These are phyloP conservation scores for Thelephora ganbajun DNA, from an alignment of 768 basidiomycete genomes.

Conservation along the genomic window DNA sequence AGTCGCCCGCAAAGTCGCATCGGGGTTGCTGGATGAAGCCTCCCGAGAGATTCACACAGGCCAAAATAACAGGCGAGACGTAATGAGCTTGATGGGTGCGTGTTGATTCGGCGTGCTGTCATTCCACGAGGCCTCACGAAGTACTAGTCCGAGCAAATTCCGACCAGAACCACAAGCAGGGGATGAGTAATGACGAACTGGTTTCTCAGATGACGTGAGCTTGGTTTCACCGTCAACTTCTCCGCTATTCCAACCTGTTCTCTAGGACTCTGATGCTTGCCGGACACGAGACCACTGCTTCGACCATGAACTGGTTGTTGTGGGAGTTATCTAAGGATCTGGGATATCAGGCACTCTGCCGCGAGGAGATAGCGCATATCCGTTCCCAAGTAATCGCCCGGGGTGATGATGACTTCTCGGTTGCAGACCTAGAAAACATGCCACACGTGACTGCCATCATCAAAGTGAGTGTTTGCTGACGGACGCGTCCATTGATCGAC, in stretches of 20 bases:
- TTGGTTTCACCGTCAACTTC: slow-evolving; percentile 6
- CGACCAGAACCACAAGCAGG: slow-evolving; percentile 15
- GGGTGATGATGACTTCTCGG: slow-evolving; percentile 15
- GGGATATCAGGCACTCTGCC: slow-evolving; percentile 14
- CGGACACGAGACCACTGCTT: slow-evolving; percentile 21
- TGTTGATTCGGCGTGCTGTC: background rate
- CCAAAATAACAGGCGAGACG: slow-evolving; percentile 16
- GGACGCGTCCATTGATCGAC: background rate
- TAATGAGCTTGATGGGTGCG: slow-evolving; percentile 20
- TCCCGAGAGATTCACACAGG: slow-evolving; percentile 7
- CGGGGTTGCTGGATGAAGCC: slow-evolving; percentile 12
- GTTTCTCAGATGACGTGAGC: slow-evolving; percentile 19
- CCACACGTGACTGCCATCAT: slow-evolving; percentile 17
- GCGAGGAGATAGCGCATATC: slow-evolving; percentile 14
- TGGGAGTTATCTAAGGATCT: slow-evolving; percentile 17
- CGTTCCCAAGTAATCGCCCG: slow-evolving; percentile 11
- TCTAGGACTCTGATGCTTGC: background rate
- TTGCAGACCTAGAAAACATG: slow-evolving; percentile 21
- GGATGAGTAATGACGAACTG: slow-evolving; percentile 19
- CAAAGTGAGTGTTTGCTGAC: slow-evolving; percentile 14
- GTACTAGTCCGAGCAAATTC: slow-evolving; percentile 17
- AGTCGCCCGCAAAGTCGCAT: slow-evolving; percentile 13
- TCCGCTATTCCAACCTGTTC: background rate
- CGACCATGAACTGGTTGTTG: slow-evolving; percentile 16
- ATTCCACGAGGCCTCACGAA: background rate